Evolutionary conservation across 140 eudicot genomes (phyloP).

Genomic region (Flaveria floridana): DNA sequence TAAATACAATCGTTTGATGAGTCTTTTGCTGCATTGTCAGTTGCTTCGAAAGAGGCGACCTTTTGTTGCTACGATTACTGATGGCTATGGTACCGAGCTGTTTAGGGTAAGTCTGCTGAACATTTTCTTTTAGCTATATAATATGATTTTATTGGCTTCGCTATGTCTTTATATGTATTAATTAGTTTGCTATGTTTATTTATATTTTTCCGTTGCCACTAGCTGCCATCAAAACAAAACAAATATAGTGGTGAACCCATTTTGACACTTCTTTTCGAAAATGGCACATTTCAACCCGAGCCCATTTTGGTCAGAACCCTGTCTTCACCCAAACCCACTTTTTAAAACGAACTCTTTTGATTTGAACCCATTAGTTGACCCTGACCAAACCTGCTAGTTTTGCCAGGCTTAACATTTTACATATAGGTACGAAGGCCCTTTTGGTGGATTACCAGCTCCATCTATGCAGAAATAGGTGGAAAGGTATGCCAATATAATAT

Average conservation of each 20-base stretch:
- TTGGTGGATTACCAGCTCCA: slow-evolving; percentile 99
- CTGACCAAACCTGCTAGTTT: neutral
- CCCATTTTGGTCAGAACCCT: neutral
- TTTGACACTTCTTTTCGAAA: neutral
- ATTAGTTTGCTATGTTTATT: slow-evolving; percentile 3
- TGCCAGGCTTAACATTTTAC: neutral
- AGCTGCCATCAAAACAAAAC: neutral
- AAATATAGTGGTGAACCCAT: neutral
- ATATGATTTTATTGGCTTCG: neutral
- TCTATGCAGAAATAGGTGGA: slow-evolving; percentile 86
- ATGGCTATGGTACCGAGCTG: slow-evolving; percentile 80
- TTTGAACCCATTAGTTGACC: neutral
- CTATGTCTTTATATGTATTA: neutral
- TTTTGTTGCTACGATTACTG: slow-evolving; percentile 73
- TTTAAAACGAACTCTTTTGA: neutral
- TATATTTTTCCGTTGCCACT: slow-evolving; percentile 15
- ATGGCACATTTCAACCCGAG: neutral
- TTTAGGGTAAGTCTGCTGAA: slow-evolving; percentile 53
- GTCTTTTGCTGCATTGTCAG: slow-evolving; percentile 49
- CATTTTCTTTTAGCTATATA: neutral
- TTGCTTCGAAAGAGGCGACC: slow-evolving; percentile 82
- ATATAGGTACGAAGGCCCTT: slow-evolving; percentile 84
- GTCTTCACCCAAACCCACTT: neutral
- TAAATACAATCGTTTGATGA: slow-evolving; percentile 18
- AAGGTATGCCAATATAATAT: slow-evolving; percentile 51